These are phyloP conservation scores for Leptographium procerum DNA, from an alignment of 2,329 filamentous ascomycete genomes.

Conservation along the genomic window DNA sequence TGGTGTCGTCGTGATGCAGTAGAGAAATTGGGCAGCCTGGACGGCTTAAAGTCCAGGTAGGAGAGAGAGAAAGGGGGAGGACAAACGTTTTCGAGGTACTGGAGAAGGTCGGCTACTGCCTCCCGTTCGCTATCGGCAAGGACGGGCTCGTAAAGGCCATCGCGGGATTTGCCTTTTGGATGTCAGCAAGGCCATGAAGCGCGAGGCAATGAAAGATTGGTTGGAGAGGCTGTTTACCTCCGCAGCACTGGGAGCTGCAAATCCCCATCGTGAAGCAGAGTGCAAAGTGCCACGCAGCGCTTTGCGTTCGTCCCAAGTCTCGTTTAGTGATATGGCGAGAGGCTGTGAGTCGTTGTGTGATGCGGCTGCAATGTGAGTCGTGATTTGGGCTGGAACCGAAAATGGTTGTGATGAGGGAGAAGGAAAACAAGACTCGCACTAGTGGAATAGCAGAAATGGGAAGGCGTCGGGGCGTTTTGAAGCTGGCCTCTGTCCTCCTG, in stretches of 20 bases:
- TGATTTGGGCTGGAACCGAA: background rate
- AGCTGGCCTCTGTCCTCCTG: background rate
- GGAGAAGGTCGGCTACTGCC: slow-evolving; percentile 87
- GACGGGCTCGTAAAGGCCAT: slow-evolving; percentile 74
- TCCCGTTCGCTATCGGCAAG: slow-evolving; percentile 94
- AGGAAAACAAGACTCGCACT: slow-evolving; percentile 1
- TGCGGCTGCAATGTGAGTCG: background rate
- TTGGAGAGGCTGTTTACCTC: slow-evolving; percentile 25
- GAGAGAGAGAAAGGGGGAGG: background rate
- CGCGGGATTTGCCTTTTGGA: slow-evolving; percentile 56
- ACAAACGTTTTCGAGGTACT: slow-evolving; percentile 91
- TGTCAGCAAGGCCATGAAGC: background rate
- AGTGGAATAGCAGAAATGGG: background rate
- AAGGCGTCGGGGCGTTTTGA: background rate
- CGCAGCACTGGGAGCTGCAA: slow-evolving; percentile 52
- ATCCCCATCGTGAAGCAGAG: slow-evolving; percentile 40
- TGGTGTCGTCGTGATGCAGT: background rate
- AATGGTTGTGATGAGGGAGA: background rate
- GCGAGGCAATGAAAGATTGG: background rate
- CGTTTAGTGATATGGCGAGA: background rate
- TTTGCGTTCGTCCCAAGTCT: background rate
- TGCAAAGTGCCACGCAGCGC: background rate
- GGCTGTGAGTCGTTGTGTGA: background rate
- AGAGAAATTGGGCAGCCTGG: background rate
- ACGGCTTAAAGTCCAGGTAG: background rate